Evolutionary conservation across 169 alveolate genomes (phyloP), one percentile per base, ranked within the genome.

Genomic region (Plasmodium sp.): DNA sequence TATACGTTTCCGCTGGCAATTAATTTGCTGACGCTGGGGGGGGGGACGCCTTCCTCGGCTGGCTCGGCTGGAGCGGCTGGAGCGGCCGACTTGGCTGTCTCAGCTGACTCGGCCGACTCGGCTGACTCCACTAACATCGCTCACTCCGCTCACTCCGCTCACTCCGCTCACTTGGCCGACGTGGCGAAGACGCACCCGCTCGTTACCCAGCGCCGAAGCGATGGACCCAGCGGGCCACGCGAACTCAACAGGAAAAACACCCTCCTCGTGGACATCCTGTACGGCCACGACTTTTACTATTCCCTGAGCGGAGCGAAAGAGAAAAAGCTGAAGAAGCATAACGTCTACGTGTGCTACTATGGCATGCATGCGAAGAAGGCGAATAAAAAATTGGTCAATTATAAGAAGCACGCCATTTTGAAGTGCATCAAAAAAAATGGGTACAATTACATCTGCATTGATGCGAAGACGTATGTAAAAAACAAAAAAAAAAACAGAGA

Each of bases 381-480:
- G 14, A 90, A 90, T 41, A 90, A 90, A 41, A 90, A 43, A 90
- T 56, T 90, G 2, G 5, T 90, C n/a, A 90, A 90, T 62, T 79
- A 79, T 90, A 79, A 90, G 62, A 90, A 90, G 54, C 62, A 90
- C 72, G 45, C 56, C 43, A 43, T 90, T 62, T 36, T 80, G n/a
- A 90, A 43, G 39, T 41, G 82, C 33, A 54, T 90, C 3, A 90
- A 80, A 79, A 80, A 79, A 48, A 79, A 71, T 67, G 94, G 94
- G 71, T 90, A 39, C 27, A 79, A 90, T 43, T 90, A 62, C 43
- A 90, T 90, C 9, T 90, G 91, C 62, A 90, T 90, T 58, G 94
- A 90, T 80, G 94, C 94, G 2, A 81, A 90, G 33, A 72, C 80
- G 6, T 90, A 90, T 90, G 56, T 90, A 12, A 90, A 90, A 90